Evolutionary conservation across 1,284 basidiomycete species (phyloP).

Genomic region (Cerrena zonata): DNA sequence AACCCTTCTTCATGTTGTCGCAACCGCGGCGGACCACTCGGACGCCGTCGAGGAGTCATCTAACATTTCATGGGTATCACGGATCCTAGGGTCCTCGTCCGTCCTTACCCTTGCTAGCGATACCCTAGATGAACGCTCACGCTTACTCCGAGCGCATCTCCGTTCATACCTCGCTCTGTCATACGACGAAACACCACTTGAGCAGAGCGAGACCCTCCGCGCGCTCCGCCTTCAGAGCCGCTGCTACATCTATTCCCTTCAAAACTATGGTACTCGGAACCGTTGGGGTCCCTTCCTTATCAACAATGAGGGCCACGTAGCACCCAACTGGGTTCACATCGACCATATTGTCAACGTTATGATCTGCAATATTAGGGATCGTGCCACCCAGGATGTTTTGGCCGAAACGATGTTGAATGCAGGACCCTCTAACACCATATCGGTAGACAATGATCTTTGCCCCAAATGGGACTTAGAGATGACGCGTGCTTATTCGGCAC

Average conservation of each 20-base stretch:
- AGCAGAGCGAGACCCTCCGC: background rate
- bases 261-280: slow-evolving; percentile 45
- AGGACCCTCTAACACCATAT: slow-evolving; percentile 22
- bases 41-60: slow-evolving; percentile 4
- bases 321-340: slow-evolving; percentile 57
- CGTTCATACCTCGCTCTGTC: slow-evolving; percentile 41
- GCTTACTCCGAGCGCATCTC: slow-evolving; percentile 24
- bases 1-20: slow-evolving; percentile 38
- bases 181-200: slow-evolving; percentile 15
- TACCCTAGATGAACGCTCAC: slow-evolving; percentile 10
- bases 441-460: slow-evolving; percentile 19
- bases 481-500: slow-evolving; percentile 47
- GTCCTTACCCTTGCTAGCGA: background rate
- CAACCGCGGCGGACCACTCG: slow-evolving; percentile 31
- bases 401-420: too few relatives aligned
- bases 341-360: slow-evolving; percentile 55
- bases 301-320: slow-evolving; percentile 10
- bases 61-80: slow-evolving; percentile 13
- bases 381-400: too few relatives aligned
- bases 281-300: slow-evolving; percentile 53
- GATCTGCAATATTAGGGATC: slow-evolving; percentile 51
- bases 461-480: slow-evolving; percentile 48
- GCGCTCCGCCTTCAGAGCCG: slow-evolving; percentile 42
- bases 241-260: slow-evolving; percentile 56
- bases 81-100: background rate